Percentiles rank a stretch among this genome's conserved stretches.
These are phyloP conservation scores for Brettanomyces custersianus DNA, from an alignment of 805 yeast genomes.

Conservation along the genomic window DNA sequence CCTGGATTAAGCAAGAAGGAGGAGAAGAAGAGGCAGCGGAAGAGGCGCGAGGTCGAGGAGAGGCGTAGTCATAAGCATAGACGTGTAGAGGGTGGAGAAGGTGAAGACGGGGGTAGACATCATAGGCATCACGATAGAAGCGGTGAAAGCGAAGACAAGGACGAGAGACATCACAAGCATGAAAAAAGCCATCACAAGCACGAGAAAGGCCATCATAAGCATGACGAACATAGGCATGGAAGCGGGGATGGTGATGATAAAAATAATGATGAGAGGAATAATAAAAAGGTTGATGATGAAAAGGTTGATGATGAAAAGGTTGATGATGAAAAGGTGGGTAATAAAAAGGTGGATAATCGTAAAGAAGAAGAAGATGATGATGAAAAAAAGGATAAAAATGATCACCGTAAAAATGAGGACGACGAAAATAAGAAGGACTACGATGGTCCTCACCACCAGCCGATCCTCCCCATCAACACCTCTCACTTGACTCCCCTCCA, in stretches of 20 bases:
- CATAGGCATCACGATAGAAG: background rate
- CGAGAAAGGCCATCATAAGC: background rate
- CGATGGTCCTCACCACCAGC: constrained; percentile 1
- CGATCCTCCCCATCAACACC: background rate
- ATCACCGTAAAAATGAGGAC: background rate
- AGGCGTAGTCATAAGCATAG: constrained; percentile 7
- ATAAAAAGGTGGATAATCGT: too few relatives aligned
- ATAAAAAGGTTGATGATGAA: constrained; percentile 1
- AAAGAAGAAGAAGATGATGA: background rate
- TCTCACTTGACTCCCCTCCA: constrained; percentile 76
- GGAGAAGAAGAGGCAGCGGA: constrained; percentile 9
- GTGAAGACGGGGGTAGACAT: constrained; percentile 6
- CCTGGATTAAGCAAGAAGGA: constrained; percentile 16
- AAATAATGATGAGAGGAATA: too few relatives aligned
- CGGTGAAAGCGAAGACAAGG: too few relatives aligned
- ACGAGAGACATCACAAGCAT: too few relatives aligned
- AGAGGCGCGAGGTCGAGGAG: constrained; percentile 6
- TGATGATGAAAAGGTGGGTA: too few relatives aligned
- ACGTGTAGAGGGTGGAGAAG: constrained; percentile 5
- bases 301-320: background rate
- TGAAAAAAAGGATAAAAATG: background rate
- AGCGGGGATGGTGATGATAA: too few relatives aligned
- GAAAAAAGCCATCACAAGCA: too few relatives aligned
- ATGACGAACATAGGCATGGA: background rate
- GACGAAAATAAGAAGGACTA: constrained; percentile 1